Evolutionary conservation across 225 moss, liverwort and hornwort genomes (phyloP), one percentile per base, ranked within the genome.

Genomic region (Polytrichum formosum): DNA sequence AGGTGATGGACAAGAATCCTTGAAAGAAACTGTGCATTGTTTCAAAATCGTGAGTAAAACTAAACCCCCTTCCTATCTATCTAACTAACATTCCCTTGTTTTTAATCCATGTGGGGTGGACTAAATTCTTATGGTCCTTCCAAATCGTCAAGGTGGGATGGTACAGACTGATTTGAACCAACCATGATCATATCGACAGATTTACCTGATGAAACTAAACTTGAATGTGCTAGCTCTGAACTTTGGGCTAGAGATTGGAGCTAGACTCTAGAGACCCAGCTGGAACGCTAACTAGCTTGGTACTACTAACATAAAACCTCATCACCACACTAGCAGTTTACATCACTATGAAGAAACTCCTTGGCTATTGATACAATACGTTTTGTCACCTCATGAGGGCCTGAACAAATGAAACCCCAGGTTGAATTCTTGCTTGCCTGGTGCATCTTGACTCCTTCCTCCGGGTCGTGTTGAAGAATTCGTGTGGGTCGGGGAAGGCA

Each of bases 141-240:
- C 46, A 46, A 46, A 46, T 46, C 46, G 46, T 58, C 58, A 19
- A 58, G 23, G 58, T 58, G 58, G 58, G 58, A 6, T 23, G 58
- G 21, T 23, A 58, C 58, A 58, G 58, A 20, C 58, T 20, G 58
- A 20, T 58, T 58, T 58, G 23, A 22, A 58, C 58, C 23, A 23
- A 58, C 58, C 58, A 58, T 58, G 58, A 58, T 58, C n/a, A 85
- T 86, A 83, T 86, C 82, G 86, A 77, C 86, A 74, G 77, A 86
- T 86, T 86, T 65, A 86, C 80, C 86, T 83, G 65, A 86, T 82
- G 46, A 77, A 80, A 86, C 80, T 82, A 78, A 68, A 55, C 56
- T 81, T 75, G 55, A 27, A 53, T 76, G 65, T 73, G 71, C 76
- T 79, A 71, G 46, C 46, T 46, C 71, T 66, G 54, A 72, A 69